Evolutionary conservation across 805 yeast species (phyloP).

Genomic region (Candida rishiriensis): DNA sequence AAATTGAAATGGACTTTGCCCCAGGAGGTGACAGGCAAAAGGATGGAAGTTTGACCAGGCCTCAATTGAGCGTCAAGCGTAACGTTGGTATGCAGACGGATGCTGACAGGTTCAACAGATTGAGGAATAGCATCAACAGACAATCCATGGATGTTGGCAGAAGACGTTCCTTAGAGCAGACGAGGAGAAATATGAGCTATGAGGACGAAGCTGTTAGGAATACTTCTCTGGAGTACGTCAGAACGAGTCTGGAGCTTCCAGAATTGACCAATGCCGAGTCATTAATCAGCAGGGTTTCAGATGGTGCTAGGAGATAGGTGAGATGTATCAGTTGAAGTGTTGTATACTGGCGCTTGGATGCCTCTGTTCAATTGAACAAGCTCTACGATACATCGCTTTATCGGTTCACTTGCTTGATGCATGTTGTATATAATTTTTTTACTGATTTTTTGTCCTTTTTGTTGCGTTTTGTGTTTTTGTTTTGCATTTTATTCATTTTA

Average conservation of each 20-base stretch:
- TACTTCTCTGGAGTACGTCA: constrained; percentile 22
- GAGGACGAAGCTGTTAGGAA: constrained; percentile 20
- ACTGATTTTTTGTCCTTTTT: not conserved
- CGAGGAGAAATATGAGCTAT: constrained; percentile 16
- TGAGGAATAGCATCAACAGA: constrained; percentile 15
- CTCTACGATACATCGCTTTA: too few relatives aligned
- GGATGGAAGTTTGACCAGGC: constrained; percentile 31
- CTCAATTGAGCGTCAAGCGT: constrained; percentile 24
- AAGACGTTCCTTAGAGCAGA: constrained; percentile 21
- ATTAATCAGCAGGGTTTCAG: constrained; percentile 21
- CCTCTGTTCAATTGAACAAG: too few relatives aligned
- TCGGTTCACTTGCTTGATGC: not conserved
- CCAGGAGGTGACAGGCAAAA: constrained; percentile 10
- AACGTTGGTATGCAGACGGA: constrained; percentile 17
- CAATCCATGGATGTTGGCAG: constrained; percentile 18
- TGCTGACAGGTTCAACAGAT: constrained; percentile 17
- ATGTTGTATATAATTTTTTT: not conserved
- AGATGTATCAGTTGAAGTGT: not conserved
- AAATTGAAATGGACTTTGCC: constrained; percentile 42
- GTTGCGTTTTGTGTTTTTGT: not conserved
- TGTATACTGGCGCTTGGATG: not conserved
- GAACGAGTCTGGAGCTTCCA: constrained; percentile 36
- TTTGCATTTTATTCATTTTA: not conserved
- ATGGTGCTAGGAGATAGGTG: too few relatives aligned
- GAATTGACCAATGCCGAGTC: constrained; percentile 33